A percentile compares a stretch with the other conserved stretches of the same genome.
These are phyloP conservation scores for Thuidium tamariscinum DNA, from an alignment of 225 moss, liverwort and hornwort species.

Conservation along the genomic window DNA sequence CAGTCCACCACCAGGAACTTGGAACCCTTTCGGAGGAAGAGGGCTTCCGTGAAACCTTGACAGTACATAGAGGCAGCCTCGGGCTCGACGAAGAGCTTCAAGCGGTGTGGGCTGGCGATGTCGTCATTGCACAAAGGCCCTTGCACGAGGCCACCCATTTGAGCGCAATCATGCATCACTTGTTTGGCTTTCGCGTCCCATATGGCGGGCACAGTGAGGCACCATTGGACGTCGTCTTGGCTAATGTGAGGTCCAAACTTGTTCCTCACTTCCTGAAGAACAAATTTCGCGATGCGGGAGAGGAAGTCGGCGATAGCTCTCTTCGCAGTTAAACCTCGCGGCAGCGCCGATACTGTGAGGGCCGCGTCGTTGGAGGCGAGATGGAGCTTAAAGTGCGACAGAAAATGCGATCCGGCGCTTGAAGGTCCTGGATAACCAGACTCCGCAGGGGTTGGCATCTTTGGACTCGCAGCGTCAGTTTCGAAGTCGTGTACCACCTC, in stretches of 20 bases:
- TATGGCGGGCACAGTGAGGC: conserved; percentile 19
- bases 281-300: background rate
- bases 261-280: background rate
- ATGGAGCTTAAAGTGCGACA: background rate
- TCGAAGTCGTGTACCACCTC: background rate
- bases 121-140: background rate
- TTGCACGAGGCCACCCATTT: conserved; percentile 23
- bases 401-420: background rate
- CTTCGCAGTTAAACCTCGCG: background rate
- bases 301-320: background rate
- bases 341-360: background rate
- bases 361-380: background rate
- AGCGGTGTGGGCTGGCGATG: conserved; percentile 5
- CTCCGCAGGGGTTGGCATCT: too few species aligned
- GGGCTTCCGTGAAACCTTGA: background rate
- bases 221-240: conserved; percentile 25
- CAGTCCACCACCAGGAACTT: conserved; percentile 43
- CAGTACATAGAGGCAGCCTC: conserved; percentile 20
- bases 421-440: background rate
- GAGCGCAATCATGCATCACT: background rate
- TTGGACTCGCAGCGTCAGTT: background rate
- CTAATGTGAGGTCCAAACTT: background rate
- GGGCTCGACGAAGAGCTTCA: conserved; percentile 30
- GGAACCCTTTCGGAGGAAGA: conserved; percentile 2
- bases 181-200: conserved; percentile 1